Evolutionary conservation across 176 grass and related monocot genomes (phyloP).

Genomic region (Pontederia crassipes): DNA sequence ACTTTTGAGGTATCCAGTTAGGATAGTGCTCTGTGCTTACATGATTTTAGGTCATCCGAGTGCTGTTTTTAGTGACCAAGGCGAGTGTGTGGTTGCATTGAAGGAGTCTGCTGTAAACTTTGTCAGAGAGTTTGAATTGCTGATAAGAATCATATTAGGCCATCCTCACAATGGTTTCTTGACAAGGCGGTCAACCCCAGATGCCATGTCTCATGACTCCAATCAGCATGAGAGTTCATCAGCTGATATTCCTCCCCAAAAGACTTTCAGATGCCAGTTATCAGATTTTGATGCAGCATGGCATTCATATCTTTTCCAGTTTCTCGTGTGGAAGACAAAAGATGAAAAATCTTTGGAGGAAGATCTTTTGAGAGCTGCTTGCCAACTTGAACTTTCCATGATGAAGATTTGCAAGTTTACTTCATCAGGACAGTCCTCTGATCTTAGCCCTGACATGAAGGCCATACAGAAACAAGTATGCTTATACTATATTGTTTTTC

Average conservation of each 20-base stretch:
- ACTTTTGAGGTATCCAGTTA: constrained; percentile 56
- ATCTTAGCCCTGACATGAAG: constrained; percentile 84
- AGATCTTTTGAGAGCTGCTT: constrained; percentile 89
- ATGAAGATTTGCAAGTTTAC: constrained; percentile 88
- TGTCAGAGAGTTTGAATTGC: constrained; percentile 48
- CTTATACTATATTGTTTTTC: neutral
- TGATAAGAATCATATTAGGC: constrained; percentile 49
- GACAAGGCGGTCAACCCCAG: constrained; percentile 17
- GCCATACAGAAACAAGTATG: constrained; percentile 88
- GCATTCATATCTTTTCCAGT: constrained; percentile 73
- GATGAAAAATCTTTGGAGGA: constrained; percentile 89
- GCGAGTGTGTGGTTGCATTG: constrained; percentile 54
- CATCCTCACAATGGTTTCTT: constrained; percentile 26
- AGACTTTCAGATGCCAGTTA: constrained; percentile 47
- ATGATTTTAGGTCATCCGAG: constrained; percentile 93
- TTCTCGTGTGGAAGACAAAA: constrained; percentile 94
- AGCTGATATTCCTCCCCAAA: constrained; percentile 22
- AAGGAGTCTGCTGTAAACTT: constrained; percentile 59
- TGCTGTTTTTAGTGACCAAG: constrained; percentile 89
- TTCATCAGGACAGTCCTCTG: constrained; percentile 29
- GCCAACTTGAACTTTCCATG: constrained; percentile 91
- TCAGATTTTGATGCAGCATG: constrained; percentile 65
- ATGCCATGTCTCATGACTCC: neutral
- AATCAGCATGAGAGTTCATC: neutral
- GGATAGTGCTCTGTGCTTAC: constrained; percentile 87